Conservation (phyloP, 345 rosid species). For the Isatis tinctoria region DNA sequence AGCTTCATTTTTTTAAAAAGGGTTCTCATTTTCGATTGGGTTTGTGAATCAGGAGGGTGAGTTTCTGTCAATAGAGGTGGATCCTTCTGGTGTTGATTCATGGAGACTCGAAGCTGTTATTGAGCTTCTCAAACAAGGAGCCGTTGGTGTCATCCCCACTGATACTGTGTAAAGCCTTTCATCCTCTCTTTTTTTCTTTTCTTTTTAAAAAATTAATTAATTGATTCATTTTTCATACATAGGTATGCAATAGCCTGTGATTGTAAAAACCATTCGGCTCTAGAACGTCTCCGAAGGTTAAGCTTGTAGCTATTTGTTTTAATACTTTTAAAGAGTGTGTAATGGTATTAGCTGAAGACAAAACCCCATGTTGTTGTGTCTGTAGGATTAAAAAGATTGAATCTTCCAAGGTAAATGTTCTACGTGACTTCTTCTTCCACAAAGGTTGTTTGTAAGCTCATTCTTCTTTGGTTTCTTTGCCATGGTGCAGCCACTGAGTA, state of each 20-base stretch:
- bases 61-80: constrained; percentile 62
- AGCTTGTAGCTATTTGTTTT: background rate
- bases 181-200: background rate
- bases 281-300: constrained; percentile 86
- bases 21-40: background rate
- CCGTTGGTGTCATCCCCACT: constrained; percentile 94
- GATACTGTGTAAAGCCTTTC: constrained; percentile 59
- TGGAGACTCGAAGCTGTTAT: constrained; percentile 71
- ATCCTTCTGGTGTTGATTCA: constrained; percentile 60
- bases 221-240: background rate
- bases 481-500: constrained; percentile 79
- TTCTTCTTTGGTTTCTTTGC: background rate
- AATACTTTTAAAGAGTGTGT: background rate
- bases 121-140: constrained; percentile 73
- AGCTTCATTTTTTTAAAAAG: too few species aligned
- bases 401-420: constrained; percentile 59
- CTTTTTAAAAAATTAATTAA: too few species aligned
- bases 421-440: background rate
- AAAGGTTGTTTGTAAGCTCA: background rate
- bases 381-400: constrained; percentile 77
- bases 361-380: background rate
- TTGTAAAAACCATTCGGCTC: constrained; percentile 63
- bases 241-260: constrained; percentile 81
- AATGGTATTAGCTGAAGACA: background rate
- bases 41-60: constrained; percentile 48